phyloP scores from a whole-genome alignment of 306 rosid genomes.

The Cucurbita maxima region DNA sequence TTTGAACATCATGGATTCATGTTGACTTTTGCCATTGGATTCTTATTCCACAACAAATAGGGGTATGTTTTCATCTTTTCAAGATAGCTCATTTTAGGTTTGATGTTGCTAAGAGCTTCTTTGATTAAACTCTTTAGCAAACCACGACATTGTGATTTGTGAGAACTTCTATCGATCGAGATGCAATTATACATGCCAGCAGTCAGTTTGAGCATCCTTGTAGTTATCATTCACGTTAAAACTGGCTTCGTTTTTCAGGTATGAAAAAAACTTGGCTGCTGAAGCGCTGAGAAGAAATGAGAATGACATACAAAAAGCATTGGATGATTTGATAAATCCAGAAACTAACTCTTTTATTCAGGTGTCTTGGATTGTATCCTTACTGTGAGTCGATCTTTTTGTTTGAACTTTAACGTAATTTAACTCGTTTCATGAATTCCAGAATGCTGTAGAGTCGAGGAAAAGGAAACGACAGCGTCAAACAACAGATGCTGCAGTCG shows the following conservation, averaged over 20 bases:
- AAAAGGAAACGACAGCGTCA: constrained; percentile 43
- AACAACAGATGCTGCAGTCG: constrained; percentile 35
- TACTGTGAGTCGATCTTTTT: neutral
- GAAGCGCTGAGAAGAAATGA: constrained; percentile 86
- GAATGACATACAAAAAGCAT: constrained; percentile 57
- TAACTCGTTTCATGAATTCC: neutral
- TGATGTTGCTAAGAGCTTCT: neutral
- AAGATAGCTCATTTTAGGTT: neutral
- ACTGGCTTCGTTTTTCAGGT: constrained; percentile 29
- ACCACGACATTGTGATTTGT: neutral
- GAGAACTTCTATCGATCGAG: neutral
- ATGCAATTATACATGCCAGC: neutral
- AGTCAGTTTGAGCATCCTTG: neutral
- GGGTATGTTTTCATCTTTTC: neutral
- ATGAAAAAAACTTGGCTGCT: constrained; percentile 68
- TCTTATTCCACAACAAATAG: neutral
- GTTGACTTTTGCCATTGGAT: neutral
- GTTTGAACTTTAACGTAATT: neutral
- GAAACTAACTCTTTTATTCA: constrained; percentile 61
- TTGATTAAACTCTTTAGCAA: neutral
- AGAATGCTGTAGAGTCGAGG: constrained; percentile 53
- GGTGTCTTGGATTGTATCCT: constrained; percentile 19
- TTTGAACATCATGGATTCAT: neutral
- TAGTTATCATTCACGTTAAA: neutral
- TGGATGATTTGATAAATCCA: constrained; percentile 79